Base-by-base conservation (phyloP, 2,329 filamentous ascomycete genomes). In the Raffaelea deltoideospora region DNA sequence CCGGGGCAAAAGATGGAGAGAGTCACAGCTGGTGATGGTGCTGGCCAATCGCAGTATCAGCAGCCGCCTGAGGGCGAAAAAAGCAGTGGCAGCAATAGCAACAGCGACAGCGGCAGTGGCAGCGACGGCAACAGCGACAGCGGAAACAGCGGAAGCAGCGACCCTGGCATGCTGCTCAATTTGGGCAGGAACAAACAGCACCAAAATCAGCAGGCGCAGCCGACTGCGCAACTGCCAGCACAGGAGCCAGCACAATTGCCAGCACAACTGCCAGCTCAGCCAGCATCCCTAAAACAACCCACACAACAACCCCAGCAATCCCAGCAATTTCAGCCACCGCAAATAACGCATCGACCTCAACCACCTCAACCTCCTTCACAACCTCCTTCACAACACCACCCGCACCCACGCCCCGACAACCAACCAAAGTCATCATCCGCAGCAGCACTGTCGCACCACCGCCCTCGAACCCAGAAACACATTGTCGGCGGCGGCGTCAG, bases 401-500 rank as follows among this genome's bases (percentile, higher is more conserved):
- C n/a, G 15, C 26, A 31, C 9, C 31, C 9, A 37, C 20, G 13
- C 10, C 22, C 28, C 11, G 15, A 15, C 14, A 31, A 32, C 17
- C 31, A n/a, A 11, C 22, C n/a, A 34, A 35, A 33, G n/a, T 19
- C 39, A 15, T 22, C 37, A n/a, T 28, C 39, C 15, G 17, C 55
- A 51, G 42, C 54, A 55, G 39, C 48, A 48, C 37, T 50, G 48
- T 32, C 48, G 48, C 37, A 48, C 51, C 37, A 52, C 44, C 49
- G 54, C 22, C 49, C 53, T 22, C 56, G 53, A 48, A 40, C 47
- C 35, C 53, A 57, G 45, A 65, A 63, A 47, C 60, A 65, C 47
- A 49, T 64, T 37, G 62, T 63, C 41, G 59, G 60, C 43, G 59
- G 57, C 33, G 51, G 47, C 19, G 38, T 41, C 37, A 52, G 49